A percentile compares a stretch with the other conserved stretches of the same genome.
These are phyloP conservation scores for Oehlia diaphana DNA, from an alignment of 192 early-diverging fungal species.

Conservation along the genomic window DNA sequence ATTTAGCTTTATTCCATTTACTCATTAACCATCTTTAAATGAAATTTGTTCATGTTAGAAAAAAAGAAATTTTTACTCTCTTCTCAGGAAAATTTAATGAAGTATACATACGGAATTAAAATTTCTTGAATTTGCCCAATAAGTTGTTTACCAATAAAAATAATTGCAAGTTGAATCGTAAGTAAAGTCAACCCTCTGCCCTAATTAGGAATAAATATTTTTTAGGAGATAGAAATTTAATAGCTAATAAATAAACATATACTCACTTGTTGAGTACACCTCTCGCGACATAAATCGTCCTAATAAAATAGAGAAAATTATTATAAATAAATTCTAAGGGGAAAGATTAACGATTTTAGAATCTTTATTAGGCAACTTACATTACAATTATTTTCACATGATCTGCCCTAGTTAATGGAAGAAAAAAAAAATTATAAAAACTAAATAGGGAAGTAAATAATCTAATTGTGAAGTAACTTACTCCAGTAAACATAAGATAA, in stretches of 20 bases:
- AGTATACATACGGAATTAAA: constrained; percentile 37
- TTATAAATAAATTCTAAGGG: constrained; percentile 18
- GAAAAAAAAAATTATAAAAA: background rate
- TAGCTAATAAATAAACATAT: no score
- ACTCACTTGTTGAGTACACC: no score
- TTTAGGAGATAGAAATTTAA: no score
- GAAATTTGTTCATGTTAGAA: background rate
- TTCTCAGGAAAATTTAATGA: background rate
- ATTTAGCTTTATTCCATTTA: constrained; percentile 2
- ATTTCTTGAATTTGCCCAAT: constrained; percentile 51
- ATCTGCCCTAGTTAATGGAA: no score
- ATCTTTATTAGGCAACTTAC: background rate
- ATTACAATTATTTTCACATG: background rate
- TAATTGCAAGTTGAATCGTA: constrained; percentile 60
- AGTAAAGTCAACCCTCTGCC: constrained; percentile 41
- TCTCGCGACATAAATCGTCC: no score
- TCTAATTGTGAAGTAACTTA: background rate
- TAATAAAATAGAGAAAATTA: background rate
- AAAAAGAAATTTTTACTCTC: background rate
- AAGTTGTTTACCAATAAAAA: constrained; percentile 59
- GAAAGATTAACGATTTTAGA: background rate
- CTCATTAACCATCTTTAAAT: background rate
- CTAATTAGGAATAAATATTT: no score
- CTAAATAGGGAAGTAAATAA: constrained; percentile 1
- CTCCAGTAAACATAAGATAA: constrained; percentile 52